These are phyloP conservation scores for Gossypium mustelinum DNA, from an alignment of 345 rosid genomes.

Conservation along the genomic window DNA sequence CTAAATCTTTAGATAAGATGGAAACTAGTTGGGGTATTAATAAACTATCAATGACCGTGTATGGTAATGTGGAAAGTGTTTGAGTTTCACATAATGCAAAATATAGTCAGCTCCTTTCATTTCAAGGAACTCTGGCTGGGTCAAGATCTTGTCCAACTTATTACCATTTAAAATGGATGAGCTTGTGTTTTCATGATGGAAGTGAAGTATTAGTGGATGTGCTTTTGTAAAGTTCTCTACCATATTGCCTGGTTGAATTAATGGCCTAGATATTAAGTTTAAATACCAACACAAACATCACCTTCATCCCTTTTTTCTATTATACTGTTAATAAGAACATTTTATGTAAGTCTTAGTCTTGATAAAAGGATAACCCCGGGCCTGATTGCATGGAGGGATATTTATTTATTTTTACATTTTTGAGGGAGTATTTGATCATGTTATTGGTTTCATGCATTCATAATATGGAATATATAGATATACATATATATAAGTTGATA, in stretches of 20 bases:
- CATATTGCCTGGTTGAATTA: not conserved
- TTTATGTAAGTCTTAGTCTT: not conserved
- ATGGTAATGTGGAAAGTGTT: not conserved
- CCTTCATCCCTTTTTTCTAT: not conserved
- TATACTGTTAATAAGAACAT: not conserved
- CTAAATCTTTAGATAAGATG: not conserved
- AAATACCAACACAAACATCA: not conserved
- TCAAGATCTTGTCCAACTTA: not conserved
- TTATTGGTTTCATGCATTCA: not conserved
- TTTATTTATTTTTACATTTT: not conserved
- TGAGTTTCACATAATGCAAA: not conserved
- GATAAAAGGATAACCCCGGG: not conserved
- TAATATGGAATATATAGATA: not conserved
- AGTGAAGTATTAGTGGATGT: not conserved
- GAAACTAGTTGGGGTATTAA: not conserved
- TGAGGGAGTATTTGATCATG: not conserved
- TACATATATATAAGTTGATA: not conserved
- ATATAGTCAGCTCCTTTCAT: not conserved
- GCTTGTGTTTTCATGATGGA: not conserved
- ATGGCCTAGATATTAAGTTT: not conserved
- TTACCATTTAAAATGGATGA: not conserved
- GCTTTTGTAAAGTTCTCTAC: slow-evolving; percentile 4
- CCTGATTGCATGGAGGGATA: not conserved
- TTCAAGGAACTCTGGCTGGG: not conserved
- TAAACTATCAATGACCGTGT: not conserved